Conservation (phyloP, 2,329 filamentous ascomycete species). For the Claviceps humidiphila region DNA sequence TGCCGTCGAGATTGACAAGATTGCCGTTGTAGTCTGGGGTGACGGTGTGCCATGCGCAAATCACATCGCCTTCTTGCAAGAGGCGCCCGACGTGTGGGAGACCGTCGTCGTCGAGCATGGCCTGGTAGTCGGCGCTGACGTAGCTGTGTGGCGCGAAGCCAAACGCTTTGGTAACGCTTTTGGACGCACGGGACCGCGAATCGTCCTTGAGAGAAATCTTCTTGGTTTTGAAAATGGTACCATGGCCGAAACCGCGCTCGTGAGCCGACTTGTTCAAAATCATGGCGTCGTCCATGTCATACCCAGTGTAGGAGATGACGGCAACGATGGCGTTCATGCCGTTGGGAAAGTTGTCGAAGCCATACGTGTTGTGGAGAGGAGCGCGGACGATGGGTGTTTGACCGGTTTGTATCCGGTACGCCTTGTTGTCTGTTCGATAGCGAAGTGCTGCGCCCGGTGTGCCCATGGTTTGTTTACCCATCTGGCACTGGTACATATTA, state of each 20-base stretch:
- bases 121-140: constrained; percentile 56
- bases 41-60: constrained; percentile 85
- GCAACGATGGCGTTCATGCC: constrained; percentile 91
- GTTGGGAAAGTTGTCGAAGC: constrained; percentile 95
- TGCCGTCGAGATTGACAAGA: constrained; percentile 71
- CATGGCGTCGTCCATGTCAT: constrained; percentile 99
- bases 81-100: constrained; percentile 68
- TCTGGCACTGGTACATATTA: constrained; percentile 99
- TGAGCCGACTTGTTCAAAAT: constrained; percentile 96
- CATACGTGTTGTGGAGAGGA: constrained; percentile 89
- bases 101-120: constrained; percentile 74
- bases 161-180: constrained; percentile 68
- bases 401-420: constrained; percentile 85
- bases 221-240: constrained; percentile 96
- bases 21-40: constrained; percentile 65
- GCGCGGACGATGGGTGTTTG: constrained; percentile 90
- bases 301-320: constrained; percentile 96
- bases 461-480: constrained; percentile 99
- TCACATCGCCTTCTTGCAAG: constrained; percentile 66
- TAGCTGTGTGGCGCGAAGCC: constrained; percentile 73
- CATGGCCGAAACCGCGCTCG: constrained; percentile 89
- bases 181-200: constrained; percentile 49
- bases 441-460: constrained; percentile 75
- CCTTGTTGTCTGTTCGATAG: constrained; percentile 93
- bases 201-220: constrained; percentile 78